Base-by-base conservation (phyloP, 768 basidiomycete genomes). In the Lepiota brunneoincarnata region DNA sequence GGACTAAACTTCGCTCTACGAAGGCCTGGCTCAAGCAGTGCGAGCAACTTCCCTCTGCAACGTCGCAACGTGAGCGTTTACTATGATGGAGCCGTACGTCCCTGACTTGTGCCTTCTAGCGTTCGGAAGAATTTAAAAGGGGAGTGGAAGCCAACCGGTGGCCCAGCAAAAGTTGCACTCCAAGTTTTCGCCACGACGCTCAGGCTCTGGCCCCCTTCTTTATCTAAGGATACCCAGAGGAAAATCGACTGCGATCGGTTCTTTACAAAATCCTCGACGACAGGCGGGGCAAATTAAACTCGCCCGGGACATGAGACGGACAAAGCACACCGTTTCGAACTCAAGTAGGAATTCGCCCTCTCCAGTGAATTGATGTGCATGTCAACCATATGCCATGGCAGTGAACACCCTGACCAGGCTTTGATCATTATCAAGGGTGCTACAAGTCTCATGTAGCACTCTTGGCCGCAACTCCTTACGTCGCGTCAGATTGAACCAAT, bases 111-210 rank as follows among this genome's bases (percentile, higher is more conserved):
- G 14, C 11, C 6, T 20, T 37, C 50, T 48, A 79, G 64, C 59
- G 74, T 66, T 56, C 71, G 60, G 43, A 69, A 67, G 55, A 72
- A 68, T 49, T 51, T 69, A 41, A 68, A 75, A 65, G 79, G 75
- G 54, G 61, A 76, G 56, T 74, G 74, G 74, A 72, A 69, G 52
- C 68, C 78, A 9, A 77, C 74, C 39, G 81, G 81, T 20, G 81
- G 81, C 57, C 79, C 81, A 2, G 81, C 81, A 1, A 79, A 82
- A 59, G 74, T 80, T n/a, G 80, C 80, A 3, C 72, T 82, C 4
- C 79, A 80, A 59, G 78, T 80, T 18, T 79, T 81, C 51, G 78
- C 80, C 1, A 72, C 74, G 46, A 78, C 77, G 54, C 69, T 81
- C 41, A 72, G 73, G 1, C 70, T 75, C 40, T 79, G 80, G 6